A percentile compares a stretch with the other conserved stretches of the same genome.
Conservation (phyloP, 192 early-diverging fungal genomes). For the Coemansia sp. region DNA sequence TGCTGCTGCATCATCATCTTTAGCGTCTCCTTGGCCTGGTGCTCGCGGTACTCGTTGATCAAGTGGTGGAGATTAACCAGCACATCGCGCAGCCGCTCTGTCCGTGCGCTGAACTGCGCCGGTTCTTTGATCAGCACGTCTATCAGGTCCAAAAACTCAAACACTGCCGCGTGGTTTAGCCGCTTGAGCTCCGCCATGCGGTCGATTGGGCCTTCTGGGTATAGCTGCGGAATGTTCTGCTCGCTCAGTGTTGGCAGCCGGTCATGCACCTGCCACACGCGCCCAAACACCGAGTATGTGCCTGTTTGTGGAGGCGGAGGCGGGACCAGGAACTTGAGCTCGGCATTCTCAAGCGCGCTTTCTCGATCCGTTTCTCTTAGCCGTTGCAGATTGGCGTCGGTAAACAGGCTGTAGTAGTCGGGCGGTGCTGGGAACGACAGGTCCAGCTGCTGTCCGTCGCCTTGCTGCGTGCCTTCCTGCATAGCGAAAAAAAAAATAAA, state of each 20-base stretch:
- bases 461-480: slow-evolving; percentile 21
- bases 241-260: slow-evolving; percentile 58
- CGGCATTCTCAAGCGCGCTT: slow-evolving; percentile 25
- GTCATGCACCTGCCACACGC: slow-evolving; percentile 64
- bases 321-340: slow-evolving; percentile 58
- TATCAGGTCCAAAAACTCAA: slow-evolving; percentile 71
- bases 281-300: slow-evolving; percentile 64
- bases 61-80: slow-evolving; percentile 81
- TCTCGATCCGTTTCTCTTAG: slow-evolving; percentile 6
- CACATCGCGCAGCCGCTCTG: slow-evolving; percentile 65
- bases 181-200: slow-evolving; percentile 64
- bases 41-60: slow-evolving; percentile 77
- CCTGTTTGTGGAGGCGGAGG: slow-evolving; percentile 55
- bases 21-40: slow-evolving; percentile 73
- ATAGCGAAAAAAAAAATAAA: slow-evolving; percentile 4
- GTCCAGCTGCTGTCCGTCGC: slow-evolving; percentile 37
- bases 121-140: slow-evolving; percentile 59
- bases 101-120: slow-evolving; percentile 56
- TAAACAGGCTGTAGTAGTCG: slow-evolving; percentile 63
- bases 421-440: slow-evolving; percentile 68
- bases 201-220: slow-evolving; percentile 62
- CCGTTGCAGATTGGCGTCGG: slow-evolving; percentile 57
- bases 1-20: slow-evolving; percentile 66
- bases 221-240: slow-evolving; percentile 64
- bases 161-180: slow-evolving; percentile 59